Evolutionary conservation across 148 eudicot genomes (phyloP), one percentile per base, ranked within the genome.

Genomic region (Cornus controversa): DNA sequence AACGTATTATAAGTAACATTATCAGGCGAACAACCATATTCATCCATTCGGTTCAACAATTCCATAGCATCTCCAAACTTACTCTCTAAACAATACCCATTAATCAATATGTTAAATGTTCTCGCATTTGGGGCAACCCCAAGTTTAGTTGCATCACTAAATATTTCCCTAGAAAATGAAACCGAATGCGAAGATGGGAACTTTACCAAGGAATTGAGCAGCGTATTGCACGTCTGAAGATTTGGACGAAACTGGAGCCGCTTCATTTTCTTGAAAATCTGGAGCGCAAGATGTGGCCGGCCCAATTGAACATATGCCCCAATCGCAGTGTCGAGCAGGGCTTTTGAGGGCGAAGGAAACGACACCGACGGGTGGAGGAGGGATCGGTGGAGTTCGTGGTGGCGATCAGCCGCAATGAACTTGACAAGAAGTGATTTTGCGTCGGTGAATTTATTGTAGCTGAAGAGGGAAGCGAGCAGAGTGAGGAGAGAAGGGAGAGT

Each of bases 1-100:
- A 94, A 76, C 0, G 97, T 92, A 81, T 94, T 94, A 79, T 91
- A 92, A 22, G 86, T 94, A 62, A 88, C 89, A 84, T 83, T 80
- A 90, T 94, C 96, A 27, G 97, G 92, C 8, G 29, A 25, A 82
- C 91, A 85, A 27, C 70, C 66, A 80, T 78, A 89, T 2, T 84
- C 84, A 5, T 28, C 47, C 98, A 94, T 91, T 6, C 67, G 28
- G 53, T 60, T 71, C 77, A 94, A 78, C 69, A 94, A 74, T 14
- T 82, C 88, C 77, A 85, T 54, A 47, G 96, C 97, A 74, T 91
- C 93, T 37, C 72, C 73, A 78, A 90, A 91, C 78, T 79, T 82
- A 64, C 72, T 79, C 50, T 79, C 89, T 20, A 76, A 77, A 78
- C 97, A 94, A 81, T 90, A 89, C 65, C 89, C 96, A 14, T 83